Percentiles rank a stretch among this genome's conserved stretches.
These are phyloP conservation scores for Hymenoscyphus repandus DNA, from an alignment of 2,329 filamentous ascomycete species.

Conservation along the genomic window DNA sequence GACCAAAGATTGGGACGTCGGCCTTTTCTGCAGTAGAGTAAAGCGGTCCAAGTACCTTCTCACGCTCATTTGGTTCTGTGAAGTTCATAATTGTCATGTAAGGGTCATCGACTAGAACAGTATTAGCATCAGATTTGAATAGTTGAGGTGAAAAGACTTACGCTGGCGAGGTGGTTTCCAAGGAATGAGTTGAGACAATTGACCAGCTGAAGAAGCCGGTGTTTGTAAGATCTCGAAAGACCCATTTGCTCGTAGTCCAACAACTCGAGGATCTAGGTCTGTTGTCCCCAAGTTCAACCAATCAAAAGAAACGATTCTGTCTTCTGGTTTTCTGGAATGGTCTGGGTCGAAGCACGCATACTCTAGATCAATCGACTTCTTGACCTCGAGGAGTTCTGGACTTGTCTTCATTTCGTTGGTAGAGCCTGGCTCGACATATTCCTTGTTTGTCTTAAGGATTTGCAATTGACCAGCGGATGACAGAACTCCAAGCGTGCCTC, in stretches of 20 bases:
- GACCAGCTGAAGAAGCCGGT: conserved; percentile 51
- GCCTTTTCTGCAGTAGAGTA: conserved; percentile 48
- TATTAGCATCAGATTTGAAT: conserved; percentile 17
- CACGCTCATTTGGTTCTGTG: conserved; percentile 44
- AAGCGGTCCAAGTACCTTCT: conserved; percentile 49
- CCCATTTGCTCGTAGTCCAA: conserved; percentile 56
- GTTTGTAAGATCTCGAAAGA: conserved; percentile 58
- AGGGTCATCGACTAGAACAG: conserved; percentile 40
- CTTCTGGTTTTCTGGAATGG: conserved; percentile 42
- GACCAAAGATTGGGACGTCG: conserved; percentile 52
- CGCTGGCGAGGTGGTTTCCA: conserved; percentile 53
- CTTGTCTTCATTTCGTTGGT: conserved; percentile 43
- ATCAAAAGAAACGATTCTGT: conserved; percentile 63
- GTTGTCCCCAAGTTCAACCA: conserved; percentile 57
- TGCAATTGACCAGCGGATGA: conserved; percentile 60
- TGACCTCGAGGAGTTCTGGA: conserved; percentile 55
- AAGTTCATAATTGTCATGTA: conserved; percentile 56
- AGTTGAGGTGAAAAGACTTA: conserved; percentile 13
- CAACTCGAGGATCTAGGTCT: conserved; percentile 49
- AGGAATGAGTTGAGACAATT: conserved; percentile 55
- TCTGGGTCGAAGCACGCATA: conserved; percentile 45
- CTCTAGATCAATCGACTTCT: conserved; percentile 57
- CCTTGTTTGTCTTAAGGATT: conserved; percentile 53
- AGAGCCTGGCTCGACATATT: conserved; percentile 40
- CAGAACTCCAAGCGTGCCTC: conserved; percentile 55